Conservation (phyloP, 176 grass and related monocot species). For the Phoenix roebelenii region DNA sequence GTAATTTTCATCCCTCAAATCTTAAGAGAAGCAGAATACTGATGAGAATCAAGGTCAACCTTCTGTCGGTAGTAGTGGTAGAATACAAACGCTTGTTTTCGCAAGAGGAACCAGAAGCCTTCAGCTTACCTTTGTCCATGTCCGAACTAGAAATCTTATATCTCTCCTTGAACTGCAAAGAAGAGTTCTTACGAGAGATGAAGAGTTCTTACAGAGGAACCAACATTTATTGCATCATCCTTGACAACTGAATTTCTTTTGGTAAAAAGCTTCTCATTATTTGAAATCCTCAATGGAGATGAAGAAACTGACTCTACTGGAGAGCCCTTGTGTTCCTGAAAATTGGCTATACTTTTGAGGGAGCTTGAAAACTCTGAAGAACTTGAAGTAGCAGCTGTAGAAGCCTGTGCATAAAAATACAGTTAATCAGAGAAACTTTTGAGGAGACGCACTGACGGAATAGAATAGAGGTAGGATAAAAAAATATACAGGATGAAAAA, state of each 20-base stretch:
- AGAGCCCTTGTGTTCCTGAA: slow-evolving; percentile 37
- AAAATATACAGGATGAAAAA: too few species aligned
- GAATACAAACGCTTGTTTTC: not conserved
- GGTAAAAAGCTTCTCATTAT: slow-evolving; percentile 41
- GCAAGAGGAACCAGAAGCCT: slow-evolving; percentile 2
- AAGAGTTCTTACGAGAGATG: not conserved
- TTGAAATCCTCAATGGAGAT: slow-evolving; percentile 48
- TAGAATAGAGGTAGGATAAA: too few species aligned
- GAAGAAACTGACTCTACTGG: slow-evolving; percentile 61
- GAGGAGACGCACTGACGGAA: too few species aligned
- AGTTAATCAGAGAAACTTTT: too few species aligned
- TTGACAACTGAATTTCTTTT: slow-evolving; percentile 37
- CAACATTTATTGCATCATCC: slow-evolving; percentile 43
- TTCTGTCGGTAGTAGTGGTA: not conserved
- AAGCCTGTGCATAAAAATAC: slow-evolving; percentile 17
- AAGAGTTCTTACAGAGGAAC: slow-evolving; percentile 22
- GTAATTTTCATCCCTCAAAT: slow-evolving; percentile 1
- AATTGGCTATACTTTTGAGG: slow-evolving; percentile 44
- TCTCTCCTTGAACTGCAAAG: slow-evolving; percentile 11
- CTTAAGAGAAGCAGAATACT: not conserved
- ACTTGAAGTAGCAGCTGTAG: slow-evolving; percentile 59
- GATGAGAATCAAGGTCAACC: slow-evolving; percentile 7
- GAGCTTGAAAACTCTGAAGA: slow-evolving; percentile 59
- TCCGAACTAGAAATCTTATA: slow-evolving; percentile 1
- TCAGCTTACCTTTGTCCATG: not conserved